Evolutionary conservation across 805 yeast species (phyloP).

Genomic region (Barnettozyma botsteinii): DNA sequence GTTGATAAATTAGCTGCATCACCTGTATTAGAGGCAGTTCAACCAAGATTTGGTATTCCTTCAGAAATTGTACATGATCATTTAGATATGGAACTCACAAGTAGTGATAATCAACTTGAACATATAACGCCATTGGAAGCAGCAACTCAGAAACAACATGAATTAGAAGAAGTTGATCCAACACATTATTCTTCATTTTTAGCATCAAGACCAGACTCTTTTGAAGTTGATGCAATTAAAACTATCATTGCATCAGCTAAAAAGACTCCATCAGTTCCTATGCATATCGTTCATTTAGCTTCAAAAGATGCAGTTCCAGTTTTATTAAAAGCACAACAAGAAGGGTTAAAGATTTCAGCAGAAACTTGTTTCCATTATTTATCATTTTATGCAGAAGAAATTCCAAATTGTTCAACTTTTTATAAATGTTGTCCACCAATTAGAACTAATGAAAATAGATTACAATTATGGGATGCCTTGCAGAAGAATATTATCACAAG

Average conservation of each 20-base stretch:
- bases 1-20: slow-evolving; percentile 49
- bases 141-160: slow-evolving; percentile 37
- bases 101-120: not conserved
- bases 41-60: slow-evolving; percentile 48
- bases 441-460: slow-evolving; percentile 65
- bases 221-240: slow-evolving; percentile 79
- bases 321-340: slow-evolving; percentile 54
- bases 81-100: slow-evolving; percentile 14
- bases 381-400: slow-evolving; percentile 68
- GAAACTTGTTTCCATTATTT: slow-evolving; percentile 95
- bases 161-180: slow-evolving; percentile 30
- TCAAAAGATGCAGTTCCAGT: slow-evolving; percentile 78
- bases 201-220: slow-evolving; percentile 82
- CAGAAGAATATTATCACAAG: slow-evolving; percentile 61
- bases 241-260: slow-evolving; percentile 61
- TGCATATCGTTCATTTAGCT: slow-evolving; percentile 90
- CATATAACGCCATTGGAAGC: slow-evolving; percentile 33
- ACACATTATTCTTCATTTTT: slow-evolving; percentile 24
- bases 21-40: slow-evolving; percentile 51
- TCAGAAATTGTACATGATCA: slow-evolving; percentile 29
- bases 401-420: slow-evolving; percentile 72
- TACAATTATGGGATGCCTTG: slow-evolving; percentile 74
- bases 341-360: slow-evolving; percentile 62
- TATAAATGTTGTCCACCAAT: slow-evolving; percentile 96
- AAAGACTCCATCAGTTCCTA: slow-evolving; percentile 51